These are phyloP conservation scores for Carpinus viminea DNA, from an alignment of 306 rosid species.

Conservation along the genomic window DNA sequence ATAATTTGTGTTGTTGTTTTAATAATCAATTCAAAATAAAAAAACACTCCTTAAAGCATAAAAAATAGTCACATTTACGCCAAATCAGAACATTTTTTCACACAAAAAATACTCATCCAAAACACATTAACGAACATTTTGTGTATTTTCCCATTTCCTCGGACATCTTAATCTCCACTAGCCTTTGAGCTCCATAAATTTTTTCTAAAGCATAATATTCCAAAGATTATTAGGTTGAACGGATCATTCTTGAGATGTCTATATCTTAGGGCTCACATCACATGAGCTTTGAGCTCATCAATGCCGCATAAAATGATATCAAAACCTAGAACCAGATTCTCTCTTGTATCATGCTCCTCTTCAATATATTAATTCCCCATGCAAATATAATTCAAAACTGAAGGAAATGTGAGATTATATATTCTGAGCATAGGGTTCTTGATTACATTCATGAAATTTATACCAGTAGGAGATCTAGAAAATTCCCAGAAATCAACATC, in stretches of 20 bases:
- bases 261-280: background rate
- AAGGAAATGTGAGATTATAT: background rate
- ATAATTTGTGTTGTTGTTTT: too few species aligned
- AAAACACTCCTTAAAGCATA: too few species aligned
- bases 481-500: slow-evolving; percentile 10
- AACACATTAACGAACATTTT: too few species aligned
- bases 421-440: slow-evolving; percentile 54
- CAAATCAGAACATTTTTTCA: too few species aligned
- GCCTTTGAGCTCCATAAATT: background rate
- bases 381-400: background rate
- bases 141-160: too few species aligned
- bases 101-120: too few species aligned
- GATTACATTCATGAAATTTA: background rate
- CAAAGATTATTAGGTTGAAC: background rate
- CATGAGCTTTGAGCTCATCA: background rate
- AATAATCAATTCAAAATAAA: too few species aligned
- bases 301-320: slow-evolving; percentile 10
- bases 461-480: background rate
- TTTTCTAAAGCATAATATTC: background rate
- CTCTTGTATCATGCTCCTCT: slow-evolving; percentile 16
- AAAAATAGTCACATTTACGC: too few species aligned
- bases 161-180: background rate
- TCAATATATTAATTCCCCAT: slow-evolving; percentile 12
- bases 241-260: background rate
- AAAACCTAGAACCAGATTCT: slow-evolving; percentile 47